Conservation (phyloP, 108 stramenopile species). For the Schizochytrium sp. region DNA sequence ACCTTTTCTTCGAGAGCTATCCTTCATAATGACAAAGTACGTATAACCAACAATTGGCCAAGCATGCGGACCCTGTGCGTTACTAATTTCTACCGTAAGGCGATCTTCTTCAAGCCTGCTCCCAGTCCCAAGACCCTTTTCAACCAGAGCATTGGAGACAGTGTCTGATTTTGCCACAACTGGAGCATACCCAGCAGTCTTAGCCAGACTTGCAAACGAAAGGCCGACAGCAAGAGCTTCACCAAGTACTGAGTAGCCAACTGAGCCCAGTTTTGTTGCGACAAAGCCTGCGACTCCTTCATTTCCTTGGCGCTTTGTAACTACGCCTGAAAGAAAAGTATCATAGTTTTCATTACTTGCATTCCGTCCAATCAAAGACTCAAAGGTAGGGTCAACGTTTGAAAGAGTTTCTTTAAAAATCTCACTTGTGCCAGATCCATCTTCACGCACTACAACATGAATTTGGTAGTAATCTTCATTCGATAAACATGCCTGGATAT, state of each 20-base stretch:
- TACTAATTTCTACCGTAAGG: not conserved
- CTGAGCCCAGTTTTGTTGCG: not conserved
- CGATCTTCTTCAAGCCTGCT: constrained; percentile 1
- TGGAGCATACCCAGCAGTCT: not conserved
- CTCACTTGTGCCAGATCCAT: not conserved
- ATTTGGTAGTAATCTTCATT: not conserved
- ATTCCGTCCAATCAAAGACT: not conserved
- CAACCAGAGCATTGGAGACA: not conserved
- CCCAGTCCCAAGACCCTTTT: not conserved
- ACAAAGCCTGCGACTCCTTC: constrained; percentile 19
- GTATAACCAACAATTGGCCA: constrained; percentile 56
- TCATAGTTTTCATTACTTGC: not conserved
- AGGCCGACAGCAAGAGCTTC: constrained; percentile 34
- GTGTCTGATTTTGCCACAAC: constrained; percentile 7
- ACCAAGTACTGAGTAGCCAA: constrained; percentile 28
- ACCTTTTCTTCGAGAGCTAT: not conserved
- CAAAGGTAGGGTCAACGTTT: not conserved
- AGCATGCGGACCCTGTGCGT: constrained; percentile 8
- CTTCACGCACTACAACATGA: not conserved
- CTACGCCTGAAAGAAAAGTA: not conserved
- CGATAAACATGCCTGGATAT: not conserved
- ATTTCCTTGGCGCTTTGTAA: constrained; percentile 29
- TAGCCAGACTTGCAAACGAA: not conserved
- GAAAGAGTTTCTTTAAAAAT: constrained; percentile 15
- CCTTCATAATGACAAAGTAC: constrained; percentile 50